phyloP scores from a whole-genome alignment of 192 early-diverging fungal genomes.

The Chytriomyces sp. region DNA sequence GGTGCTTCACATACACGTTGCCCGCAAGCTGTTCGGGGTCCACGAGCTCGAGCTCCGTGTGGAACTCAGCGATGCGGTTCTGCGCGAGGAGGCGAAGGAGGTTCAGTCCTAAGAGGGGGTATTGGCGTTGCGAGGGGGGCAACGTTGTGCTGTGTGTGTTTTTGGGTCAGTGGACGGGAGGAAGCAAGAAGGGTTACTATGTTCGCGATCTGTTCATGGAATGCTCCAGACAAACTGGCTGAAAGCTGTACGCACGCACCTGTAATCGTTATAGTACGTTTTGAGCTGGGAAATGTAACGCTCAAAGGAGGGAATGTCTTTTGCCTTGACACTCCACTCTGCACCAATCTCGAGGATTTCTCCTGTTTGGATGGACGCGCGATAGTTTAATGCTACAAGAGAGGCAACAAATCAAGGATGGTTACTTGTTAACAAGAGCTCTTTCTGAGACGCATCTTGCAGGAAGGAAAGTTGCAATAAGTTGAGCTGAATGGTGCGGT shows the following conservation, averaged over 20 bases:
- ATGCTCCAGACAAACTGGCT: slow-evolving; percentile 1
- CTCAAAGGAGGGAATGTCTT: slow-evolving; percentile 94
- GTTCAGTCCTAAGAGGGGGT: slow-evolving; percentile 89
- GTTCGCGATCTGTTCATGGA: neutral
- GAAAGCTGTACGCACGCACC: slow-evolving; percentile 44
- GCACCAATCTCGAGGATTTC: slow-evolving; percentile 90
- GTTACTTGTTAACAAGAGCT: slow-evolving; percentile 61
- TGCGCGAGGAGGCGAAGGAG: slow-evolving; percentile 90
- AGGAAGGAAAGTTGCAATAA: slow-evolving; percentile 52
- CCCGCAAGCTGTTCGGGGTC: slow-evolving; percentile 75
- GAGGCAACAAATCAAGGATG: neutral
- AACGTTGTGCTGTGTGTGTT: slow-evolving; percentile 53
- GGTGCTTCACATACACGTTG: slow-evolving; percentile 88
- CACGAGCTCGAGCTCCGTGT: slow-evolving; percentile 92
- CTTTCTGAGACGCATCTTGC: slow-evolving; percentile 37
- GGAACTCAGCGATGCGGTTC: slow-evolving; percentile 96
- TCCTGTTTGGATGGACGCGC: slow-evolving; percentile 47
- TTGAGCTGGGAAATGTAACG: slow-evolving; percentile 92
- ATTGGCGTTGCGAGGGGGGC: slow-evolving; percentile 79
- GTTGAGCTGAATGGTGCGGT: slow-evolving; percentile 36
- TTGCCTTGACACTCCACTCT: slow-evolving; percentile 78
- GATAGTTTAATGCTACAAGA: neutral
- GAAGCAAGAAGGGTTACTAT: slow-evolving; percentile 13
- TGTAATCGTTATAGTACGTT: slow-evolving; percentile 82
- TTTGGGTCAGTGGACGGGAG: too few relatives aligned